A percentile compares a stretch with the other conserved stretches of the same genome.
Evolutionary conservation across 2,329 filamentous ascomycete species (phyloP).

Genomic region (Onygenales sp.): DNA sequence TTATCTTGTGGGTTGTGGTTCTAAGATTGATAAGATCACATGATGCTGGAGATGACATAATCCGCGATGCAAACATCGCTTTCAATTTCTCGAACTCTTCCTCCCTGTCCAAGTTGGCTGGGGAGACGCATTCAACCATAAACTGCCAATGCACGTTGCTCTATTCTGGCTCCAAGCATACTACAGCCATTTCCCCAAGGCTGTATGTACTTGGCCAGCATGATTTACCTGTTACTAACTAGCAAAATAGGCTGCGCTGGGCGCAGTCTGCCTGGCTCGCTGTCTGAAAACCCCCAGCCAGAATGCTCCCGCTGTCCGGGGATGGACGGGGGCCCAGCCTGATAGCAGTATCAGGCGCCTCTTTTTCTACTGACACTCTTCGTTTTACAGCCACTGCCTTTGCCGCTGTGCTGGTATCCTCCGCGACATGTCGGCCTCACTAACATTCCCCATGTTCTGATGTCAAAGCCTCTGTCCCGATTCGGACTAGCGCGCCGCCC

Average conservation of each 20-base stretch:
- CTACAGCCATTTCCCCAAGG: not conserved
- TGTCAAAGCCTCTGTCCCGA: conserved; percentile 14
- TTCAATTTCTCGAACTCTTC: not conserved
- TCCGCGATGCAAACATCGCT: not conserved
- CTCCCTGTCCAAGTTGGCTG: not conserved
- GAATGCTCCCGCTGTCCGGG: not conserved
- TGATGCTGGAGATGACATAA: not conserved
- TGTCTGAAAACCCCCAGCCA: not conserved
- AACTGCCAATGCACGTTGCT: not conserved
- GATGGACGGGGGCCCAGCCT: not conserved
- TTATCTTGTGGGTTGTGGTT: no score
- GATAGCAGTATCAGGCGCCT: not conserved
- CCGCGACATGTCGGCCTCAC: not conserved
- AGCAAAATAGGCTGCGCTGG: not conserved
- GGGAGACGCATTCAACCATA: not conserved
- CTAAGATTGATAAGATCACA: not conserved
- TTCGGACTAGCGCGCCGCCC: conserved; percentile 27
- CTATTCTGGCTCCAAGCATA: not conserved
- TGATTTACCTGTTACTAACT: not conserved
- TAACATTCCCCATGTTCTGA: not conserved
- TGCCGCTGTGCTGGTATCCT: not conserved
- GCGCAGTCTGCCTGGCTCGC: not conserved
- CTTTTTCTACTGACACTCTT: not conserved
- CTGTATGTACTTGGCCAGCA: not conserved
- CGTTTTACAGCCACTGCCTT: not conserved